Evolutionary conservation across 768 basidiomycete species (phyloP).

Genomic region (Pilatotrama ljubarskyi): DNA sequence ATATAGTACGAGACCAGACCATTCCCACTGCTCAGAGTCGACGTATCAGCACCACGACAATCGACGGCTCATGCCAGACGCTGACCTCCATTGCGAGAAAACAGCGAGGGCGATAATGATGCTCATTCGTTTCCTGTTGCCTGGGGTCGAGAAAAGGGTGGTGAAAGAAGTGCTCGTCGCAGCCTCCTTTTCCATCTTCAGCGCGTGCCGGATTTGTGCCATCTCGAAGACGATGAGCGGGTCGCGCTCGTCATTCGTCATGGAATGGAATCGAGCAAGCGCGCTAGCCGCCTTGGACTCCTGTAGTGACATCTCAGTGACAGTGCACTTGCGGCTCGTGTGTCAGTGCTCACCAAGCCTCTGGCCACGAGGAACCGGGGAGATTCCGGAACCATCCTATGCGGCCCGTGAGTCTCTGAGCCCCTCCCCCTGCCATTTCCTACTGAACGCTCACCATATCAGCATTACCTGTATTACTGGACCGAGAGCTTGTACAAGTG

Average conservation of each 20-base stretch:
- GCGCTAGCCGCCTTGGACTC: constrained; percentile 60
- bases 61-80: too few species aligned
- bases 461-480: constrained; percentile 56
- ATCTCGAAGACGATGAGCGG: constrained; percentile 53
- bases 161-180: constrained; percentile 48
- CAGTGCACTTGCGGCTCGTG: too few species aligned
- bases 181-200: constrained; percentile 61
- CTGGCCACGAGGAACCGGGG: constrained; percentile 66
- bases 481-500: constrained; percentile 58
- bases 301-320: constrained; percentile 28
- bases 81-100: constrained; percentile 50
- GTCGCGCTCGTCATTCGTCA: constrained; percentile 56
- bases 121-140: constrained; percentile 51
- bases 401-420: too few species aligned
- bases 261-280: constrained; percentile 73
- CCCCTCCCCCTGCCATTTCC: background rate
- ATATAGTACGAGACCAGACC: constrained; percentile 77
- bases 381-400: constrained; percentile 66
- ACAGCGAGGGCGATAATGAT: constrained; percentile 56
- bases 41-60: background rate
- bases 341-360: constrained; percentile 42
- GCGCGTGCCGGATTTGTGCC: constrained; percentile 69
- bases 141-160: constrained; percentile 43
- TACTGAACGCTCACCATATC: constrained; percentile 45
- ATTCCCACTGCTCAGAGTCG: constrained; percentile 47